A percentile compares a stretch with the other conserved stretches of the same genome.
Evolutionary conservation across 352 stramenopile genomes (phyloP).

Genomic region (Globisporangium perplexum): DNA sequence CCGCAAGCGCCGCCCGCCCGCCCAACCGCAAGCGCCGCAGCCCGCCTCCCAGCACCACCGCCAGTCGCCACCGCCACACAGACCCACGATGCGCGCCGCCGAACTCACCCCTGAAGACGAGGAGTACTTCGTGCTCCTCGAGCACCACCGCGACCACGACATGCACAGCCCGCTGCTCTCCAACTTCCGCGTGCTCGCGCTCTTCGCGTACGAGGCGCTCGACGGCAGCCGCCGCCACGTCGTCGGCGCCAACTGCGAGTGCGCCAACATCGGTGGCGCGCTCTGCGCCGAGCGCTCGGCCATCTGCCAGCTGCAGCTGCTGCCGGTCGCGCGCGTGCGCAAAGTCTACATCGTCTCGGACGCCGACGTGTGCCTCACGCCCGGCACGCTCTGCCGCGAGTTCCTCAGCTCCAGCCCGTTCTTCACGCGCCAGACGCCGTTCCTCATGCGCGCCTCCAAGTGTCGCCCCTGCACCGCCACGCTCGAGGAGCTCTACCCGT

Average conservation of each 20-base stretch:
- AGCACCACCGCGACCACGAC: conserved; percentile 33
- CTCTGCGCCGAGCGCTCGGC: conserved; percentile 86
- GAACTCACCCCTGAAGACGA: conserved; percentile 40
- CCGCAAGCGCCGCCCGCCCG: neutral
- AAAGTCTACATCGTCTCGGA: conserved; percentile 87
- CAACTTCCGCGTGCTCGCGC: conserved; percentile 22
- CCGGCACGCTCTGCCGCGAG: conserved; percentile 84
- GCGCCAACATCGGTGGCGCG: conserved; percentile 72
- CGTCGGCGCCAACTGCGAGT: conserved; percentile 83
- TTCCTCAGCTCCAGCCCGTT: conserved; percentile 76
- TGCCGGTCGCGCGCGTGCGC: conserved; percentile 37
- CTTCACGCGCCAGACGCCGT: conserved; percentile 44
- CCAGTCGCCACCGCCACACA: too few species aligned
- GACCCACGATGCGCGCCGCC: conserved; percentile 30
- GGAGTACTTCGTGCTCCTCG: conserved; percentile 32
- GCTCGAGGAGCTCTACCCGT: conserved; percentile 75
- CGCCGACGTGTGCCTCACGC: conserved; percentile 66
- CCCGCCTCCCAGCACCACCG: neutral
- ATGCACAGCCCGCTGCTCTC: conserved; percentile 22
- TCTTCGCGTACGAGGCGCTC: conserved; percentile 55
- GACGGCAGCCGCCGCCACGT: conserved; percentile 42
- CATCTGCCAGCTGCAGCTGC: conserved; percentile 39
- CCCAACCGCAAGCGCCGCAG: too few species aligned
- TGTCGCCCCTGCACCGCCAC: conserved; percentile 50
- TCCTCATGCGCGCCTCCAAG: conserved; percentile 52